These are phyloP conservation scores for Blastobotrys arbuscula DNA, from an alignment of 1,139 yeast species.

Conservation along the genomic window DNA sequence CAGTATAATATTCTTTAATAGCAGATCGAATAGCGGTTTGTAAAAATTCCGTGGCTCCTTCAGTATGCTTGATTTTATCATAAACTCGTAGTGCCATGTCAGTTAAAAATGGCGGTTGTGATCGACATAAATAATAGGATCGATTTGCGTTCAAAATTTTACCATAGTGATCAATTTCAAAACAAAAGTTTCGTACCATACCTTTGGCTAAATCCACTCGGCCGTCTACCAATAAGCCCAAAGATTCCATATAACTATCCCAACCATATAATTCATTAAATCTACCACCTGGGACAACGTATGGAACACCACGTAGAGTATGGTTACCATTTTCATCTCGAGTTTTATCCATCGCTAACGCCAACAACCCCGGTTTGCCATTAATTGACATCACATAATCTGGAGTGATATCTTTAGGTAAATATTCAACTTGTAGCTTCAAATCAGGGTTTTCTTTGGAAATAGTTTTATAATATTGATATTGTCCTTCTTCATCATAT, in stretches of 20 bases:
- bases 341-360: conserved; percentile 63
- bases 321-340: conserved; percentile 43
- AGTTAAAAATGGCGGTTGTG: conserved; percentile 97
- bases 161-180: conserved; percentile 86
- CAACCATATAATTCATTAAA: conserved; percentile 96
- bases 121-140: conserved; percentile 82
- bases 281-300: conserved; percentile 95
- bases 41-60: conserved; percentile 52
- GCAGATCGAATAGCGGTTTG: conserved; percentile 68
- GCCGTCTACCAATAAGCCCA: conserved; percentile 72
- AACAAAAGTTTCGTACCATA: conserved; percentile 88
- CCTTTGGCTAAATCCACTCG: conserved; percentile 71
- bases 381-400: conserved; percentile 73
- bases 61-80: conserved; percentile 43
- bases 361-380: conserved; percentile 78
- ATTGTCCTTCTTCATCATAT: conserved; percentile 61
- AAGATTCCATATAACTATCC: conserved; percentile 93
- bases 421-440: conserved; percentile 66
- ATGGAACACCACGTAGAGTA: conserved; percentile 62
- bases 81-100: conserved; percentile 81
- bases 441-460: conserved; percentile 53
- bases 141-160: conserved; percentile 93
- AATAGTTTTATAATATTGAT: conserved; percentile 55
- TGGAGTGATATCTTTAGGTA: conserved; percentile 54
- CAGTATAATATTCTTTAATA: conserved; percentile 74